Conservation (phyloP, 2,329 filamentous ascomycete species). For the Eurotiales sp. region DNA sequence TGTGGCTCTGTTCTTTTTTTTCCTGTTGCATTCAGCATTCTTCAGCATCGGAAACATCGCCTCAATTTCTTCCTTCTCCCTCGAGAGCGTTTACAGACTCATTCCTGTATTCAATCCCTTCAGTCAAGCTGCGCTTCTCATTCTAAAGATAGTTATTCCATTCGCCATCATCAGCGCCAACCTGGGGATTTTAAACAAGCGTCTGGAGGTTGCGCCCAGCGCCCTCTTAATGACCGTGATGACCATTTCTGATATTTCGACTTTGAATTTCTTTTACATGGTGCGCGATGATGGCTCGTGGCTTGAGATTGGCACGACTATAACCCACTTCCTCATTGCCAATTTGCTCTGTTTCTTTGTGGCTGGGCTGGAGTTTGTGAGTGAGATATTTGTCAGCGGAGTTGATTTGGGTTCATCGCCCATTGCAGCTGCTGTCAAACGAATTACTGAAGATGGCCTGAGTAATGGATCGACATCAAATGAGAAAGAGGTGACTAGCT, state of each 20-base stretch:
- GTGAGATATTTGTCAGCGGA: conserved; percentile 75
- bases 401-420: conserved; percentile 53
- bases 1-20: conserved; percentile 90
- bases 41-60: conserved; percentile 97
- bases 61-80: conserved; percentile 85
- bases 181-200: conserved; percentile 84
- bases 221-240: conserved; percentile 94
- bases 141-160: conserved; percentile 87
- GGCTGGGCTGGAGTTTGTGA: conserved; percentile 78
- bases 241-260: conserved; percentile 84
- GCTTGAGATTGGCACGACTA: conserved; percentile 96
- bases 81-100: conserved; percentile 83
- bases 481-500: not conserved
- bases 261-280: conserved; percentile 95
- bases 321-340: conserved; percentile 92
- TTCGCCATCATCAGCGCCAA: conserved; percentile 91
- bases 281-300: conserved; percentile 95
- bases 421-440: not conserved
- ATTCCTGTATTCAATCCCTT: conserved; percentile 93
- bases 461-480: not conserved
- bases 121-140: conserved; percentile 77
- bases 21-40: conserved; percentile 89
- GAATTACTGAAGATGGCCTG: not conserved
- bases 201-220: conserved; percentile 78
- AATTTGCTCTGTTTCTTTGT: conserved; percentile 89